These are phyloP conservation scores for Mycena chlorophos DNA, from an alignment of 768 basidiomycete genomes.

Conservation along the genomic window DNA sequence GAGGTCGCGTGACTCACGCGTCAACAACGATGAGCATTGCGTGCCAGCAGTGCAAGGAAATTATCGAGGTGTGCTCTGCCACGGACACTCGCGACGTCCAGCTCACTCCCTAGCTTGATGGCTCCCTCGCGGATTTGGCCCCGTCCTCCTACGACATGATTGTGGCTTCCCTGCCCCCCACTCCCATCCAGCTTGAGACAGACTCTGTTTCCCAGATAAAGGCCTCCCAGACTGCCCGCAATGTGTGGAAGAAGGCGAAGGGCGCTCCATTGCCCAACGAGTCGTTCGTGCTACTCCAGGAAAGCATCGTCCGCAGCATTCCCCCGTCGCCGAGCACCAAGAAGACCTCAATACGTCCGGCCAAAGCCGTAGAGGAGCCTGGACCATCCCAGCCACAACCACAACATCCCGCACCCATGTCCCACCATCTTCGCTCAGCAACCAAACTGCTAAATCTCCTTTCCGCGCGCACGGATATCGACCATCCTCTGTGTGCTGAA, in stretches of 20 bases:
- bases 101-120: constrained; percentile 62
- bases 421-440: constrained; percentile 76
- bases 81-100: constrained; percentile 4
- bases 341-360: constrained; percentile 34
- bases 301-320: constrained; percentile 73
- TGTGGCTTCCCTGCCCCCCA: constrained; percentile 62
- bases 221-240: constrained; percentile 47
- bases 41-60: constrained; percentile 92
- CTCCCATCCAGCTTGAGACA: constrained; percentile 41
- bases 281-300: constrained; percentile 89
- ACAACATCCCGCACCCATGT: constrained; percentile 69
- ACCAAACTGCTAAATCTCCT: constrained; percentile 74
- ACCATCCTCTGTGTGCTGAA: constrained; percentile 93
- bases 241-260: constrained; percentile 63
- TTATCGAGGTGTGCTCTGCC: constrained; percentile 61
- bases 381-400: constrained; percentile 45
- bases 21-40: constrained; percentile 45
- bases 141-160: constrained; percentile 89
- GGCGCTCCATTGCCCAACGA: constrained; percentile 66
- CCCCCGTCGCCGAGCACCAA: constrained; percentile 53
- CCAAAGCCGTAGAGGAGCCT: neutral
- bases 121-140: constrained; percentile 84
- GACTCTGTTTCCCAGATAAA: constrained; percentile 41
- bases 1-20: neutral
- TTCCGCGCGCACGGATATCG: constrained; percentile 75